These are phyloP conservation scores for Pseudozyma sp. DNA, from an alignment of 1,284 basidiomycete genomes.

Conservation along the genomic window DNA sequence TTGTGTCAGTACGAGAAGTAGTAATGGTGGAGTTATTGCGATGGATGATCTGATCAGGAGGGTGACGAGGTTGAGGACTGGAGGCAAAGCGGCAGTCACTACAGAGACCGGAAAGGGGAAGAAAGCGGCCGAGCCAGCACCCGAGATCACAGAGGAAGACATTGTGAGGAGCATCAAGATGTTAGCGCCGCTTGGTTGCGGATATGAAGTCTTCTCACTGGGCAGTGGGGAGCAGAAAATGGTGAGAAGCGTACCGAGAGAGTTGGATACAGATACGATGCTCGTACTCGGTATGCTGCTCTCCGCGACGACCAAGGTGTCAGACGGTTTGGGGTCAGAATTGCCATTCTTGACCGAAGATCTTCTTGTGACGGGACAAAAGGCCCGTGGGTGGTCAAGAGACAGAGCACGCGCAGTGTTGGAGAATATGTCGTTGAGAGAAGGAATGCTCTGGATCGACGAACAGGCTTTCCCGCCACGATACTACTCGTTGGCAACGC, in stretches of 20 bases:
- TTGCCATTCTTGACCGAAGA: constrained; percentile 72
- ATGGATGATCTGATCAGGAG: constrained; percentile 85
- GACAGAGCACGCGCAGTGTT: constrained; percentile 82
- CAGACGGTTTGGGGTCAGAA: background rate
- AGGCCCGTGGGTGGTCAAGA: constrained; percentile 77
- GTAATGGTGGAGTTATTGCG: constrained; percentile 91
- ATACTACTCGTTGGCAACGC: constrained; percentile 54
- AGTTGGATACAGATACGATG: constrained; percentile 69
- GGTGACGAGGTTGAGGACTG: constrained; percentile 79
- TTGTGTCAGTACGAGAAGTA: constrained; percentile 86
- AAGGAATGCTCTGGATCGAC: constrained; percentile 95
- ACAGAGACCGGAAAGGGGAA: background rate
- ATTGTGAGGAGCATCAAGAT: constrained; percentile 86
- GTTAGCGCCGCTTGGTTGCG: constrained; percentile 85
- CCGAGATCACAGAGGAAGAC: constrained; percentile 80
- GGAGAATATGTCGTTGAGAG: constrained; percentile 87
- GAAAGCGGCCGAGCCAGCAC: background rate
- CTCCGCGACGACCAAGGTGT: constrained; percentile 67
- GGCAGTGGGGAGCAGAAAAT: constrained; percentile 71
- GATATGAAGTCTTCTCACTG: constrained; percentile 84
- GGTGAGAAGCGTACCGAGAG: constrained; percentile 69
- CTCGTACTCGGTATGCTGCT: constrained; percentile 68
- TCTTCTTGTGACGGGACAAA: constrained; percentile 76
- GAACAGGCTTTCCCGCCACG: constrained; percentile 75
- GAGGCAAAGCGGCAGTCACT: constrained; percentile 36